A percentile compares a stretch with the other conserved stretches of the same genome.
Conservation (phyloP, 2,329 filamentous ascomycete species). For the Venturia effusa region DNA sequence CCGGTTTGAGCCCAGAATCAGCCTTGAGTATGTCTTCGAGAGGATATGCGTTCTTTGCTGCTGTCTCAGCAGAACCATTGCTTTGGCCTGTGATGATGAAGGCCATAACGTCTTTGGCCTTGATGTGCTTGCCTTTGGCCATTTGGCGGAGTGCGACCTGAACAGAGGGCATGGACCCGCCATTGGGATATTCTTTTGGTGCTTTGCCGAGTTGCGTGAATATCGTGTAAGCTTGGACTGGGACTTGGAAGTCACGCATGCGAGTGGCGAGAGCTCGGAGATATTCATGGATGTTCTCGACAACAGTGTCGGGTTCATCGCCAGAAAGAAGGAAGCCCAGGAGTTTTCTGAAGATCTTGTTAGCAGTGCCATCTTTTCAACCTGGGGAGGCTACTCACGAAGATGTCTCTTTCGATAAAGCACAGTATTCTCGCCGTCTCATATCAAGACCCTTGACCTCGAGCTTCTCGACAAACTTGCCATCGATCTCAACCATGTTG, state of each 20-base stretch:
- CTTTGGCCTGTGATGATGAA: slow-evolving; percentile 76
- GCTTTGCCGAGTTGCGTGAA: slow-evolving; percentile 95
- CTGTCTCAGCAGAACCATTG: slow-evolving; percentile 52
- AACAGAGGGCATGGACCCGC: slow-evolving; percentile 89
- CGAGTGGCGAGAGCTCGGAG: slow-evolving; percentile 71
- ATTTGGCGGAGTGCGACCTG: slow-evolving; percentile 88
- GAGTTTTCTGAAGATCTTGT: slow-evolving; percentile 45
- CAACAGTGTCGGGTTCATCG: slow-evolving; percentile 77
- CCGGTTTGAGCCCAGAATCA: slow-evolving; percentile 65
- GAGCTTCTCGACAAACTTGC: slow-evolving; percentile 86
- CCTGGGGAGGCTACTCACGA: slow-evolving; percentile 30
- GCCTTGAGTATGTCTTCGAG: slow-evolving; percentile 74
- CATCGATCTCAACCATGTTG: slow-evolving; percentile 80
- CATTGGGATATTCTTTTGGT: slow-evolving; percentile 88
- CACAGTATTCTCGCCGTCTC: slow-evolving; percentile 94
- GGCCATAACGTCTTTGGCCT: slow-evolving; percentile 90
- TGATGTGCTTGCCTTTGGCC: slow-evolving; percentile 73
- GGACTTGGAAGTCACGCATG: slow-evolving; percentile 72
- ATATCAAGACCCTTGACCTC: slow-evolving; percentile 98
- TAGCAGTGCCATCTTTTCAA: not conserved
- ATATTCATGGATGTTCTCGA: slow-evolving; percentile 88
- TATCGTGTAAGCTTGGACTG: slow-evolving; percentile 85
- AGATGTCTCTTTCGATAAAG: slow-evolving; percentile 88
- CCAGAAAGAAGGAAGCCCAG: slow-evolving; percentile 93
- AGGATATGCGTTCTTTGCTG: slow-evolving; percentile 81